These are phyloP conservation scores for Curvularia sp. DNA, from an alignment of 2,329 filamentous ascomycete species.

Conservation along the genomic window DNA sequence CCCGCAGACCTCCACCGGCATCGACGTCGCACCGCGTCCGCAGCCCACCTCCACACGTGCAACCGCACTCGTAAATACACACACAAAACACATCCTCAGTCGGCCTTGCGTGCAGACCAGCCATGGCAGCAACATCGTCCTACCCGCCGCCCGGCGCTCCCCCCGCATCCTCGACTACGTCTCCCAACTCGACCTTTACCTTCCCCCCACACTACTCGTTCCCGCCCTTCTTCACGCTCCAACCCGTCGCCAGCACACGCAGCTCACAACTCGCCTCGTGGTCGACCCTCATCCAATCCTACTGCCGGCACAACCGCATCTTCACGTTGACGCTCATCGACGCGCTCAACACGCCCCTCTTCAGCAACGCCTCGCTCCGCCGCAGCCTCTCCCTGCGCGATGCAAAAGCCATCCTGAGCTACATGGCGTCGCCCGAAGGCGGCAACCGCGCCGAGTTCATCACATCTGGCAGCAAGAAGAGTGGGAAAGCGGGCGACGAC, in stretches of 20 bases:
- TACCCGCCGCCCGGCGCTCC: slow-evolving; percentile 16
- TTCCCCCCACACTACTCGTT: slow-evolving; percentile 69
- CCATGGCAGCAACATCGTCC: slow-evolving; percentile 25
- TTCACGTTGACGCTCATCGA: slow-evolving; percentile 75
- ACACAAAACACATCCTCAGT: neutral
- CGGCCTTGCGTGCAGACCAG: neutral
- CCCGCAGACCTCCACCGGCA: slow-evolving; percentile 23
- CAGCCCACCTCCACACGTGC: slow-evolving; percentile 1
- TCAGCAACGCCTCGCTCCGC: slow-evolving; percentile 56
- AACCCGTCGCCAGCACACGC: slow-evolving; percentile 75
- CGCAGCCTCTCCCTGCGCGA: slow-evolving; percentile 60
- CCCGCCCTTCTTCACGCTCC: slow-evolving; percentile 84
- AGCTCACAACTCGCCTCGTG: slow-evolving; percentile 83
- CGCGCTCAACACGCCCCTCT: slow-evolving; percentile 60
- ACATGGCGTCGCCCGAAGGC: slow-evolving; percentile 62
- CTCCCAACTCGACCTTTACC: slow-evolving; percentile 39
- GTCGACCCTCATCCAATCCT: slow-evolving; percentile 82
- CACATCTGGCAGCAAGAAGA: slow-evolving; percentile 18
- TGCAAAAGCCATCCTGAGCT: slow-evolving; percentile 61
- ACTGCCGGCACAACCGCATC: slow-evolving; percentile 78
- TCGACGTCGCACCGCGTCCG: neutral
- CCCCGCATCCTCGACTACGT: slow-evolving; percentile 16
- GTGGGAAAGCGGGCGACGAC: slow-evolving; percentile 33
- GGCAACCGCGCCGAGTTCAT: slow-evolving; percentile 72
- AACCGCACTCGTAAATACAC: neutral